A percentile compares a stretch with the other conserved stretches of the same genome.
Evolutionary conservation across 1,284 basidiomycete species (phyloP).

Genomic region (Ceratobasidium sp.): DNA sequence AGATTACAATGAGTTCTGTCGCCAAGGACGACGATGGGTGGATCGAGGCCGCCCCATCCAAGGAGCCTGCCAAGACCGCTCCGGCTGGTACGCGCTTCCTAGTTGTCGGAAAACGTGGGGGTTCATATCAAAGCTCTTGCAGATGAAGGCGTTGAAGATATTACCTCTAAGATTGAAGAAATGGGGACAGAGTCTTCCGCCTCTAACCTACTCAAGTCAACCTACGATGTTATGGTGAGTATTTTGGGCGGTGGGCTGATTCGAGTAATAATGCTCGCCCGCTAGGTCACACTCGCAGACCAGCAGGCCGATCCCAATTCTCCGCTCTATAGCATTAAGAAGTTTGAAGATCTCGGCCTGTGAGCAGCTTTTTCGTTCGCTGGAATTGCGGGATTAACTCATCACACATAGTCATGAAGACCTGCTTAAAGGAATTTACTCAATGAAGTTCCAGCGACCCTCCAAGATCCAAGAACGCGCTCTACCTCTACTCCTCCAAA

Average conservation of each 20-base stretch:
- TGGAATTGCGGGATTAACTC: slow-evolving; percentile 41
- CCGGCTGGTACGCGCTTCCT: slow-evolving; percentile 1
- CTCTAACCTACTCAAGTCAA: slow-evolving; percentile 33
- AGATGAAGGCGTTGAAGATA: slow-evolving; percentile 30
- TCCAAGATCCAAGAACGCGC: slow-evolving; percentile 99
- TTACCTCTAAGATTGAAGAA: slow-evolving; percentile 25
- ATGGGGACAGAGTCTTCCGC: slow-evolving; percentile 29
- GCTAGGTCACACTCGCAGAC: slow-evolving; percentile 94
- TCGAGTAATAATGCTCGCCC: neutral
- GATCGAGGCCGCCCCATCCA: slow-evolving; percentile 38
- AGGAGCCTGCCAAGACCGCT: slow-evolving; percentile 11
- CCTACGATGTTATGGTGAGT: slow-evolving; percentile 36
- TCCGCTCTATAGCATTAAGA: slow-evolving; percentile 92
- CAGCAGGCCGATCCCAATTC: slow-evolving; percentile 97
- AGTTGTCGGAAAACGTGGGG: neutral
- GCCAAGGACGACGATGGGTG: slow-evolving; percentile 44
- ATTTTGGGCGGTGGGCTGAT: neutral
- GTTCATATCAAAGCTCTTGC: neutral
- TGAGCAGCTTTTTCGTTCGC: slow-evolving; percentile 58
- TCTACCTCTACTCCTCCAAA: slow-evolving; percentile 87
- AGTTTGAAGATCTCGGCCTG: slow-evolving; percentile 95
- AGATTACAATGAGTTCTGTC: slow-evolving; percentile 28
- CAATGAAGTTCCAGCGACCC: slow-evolving; percentile 96
- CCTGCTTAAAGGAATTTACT: slow-evolving; percentile 95
- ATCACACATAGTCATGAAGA: slow-evolving; percentile 74